Conservation (phyloP, 108 stramenopile species). For the Hondaea fermentalgiana region DNA sequence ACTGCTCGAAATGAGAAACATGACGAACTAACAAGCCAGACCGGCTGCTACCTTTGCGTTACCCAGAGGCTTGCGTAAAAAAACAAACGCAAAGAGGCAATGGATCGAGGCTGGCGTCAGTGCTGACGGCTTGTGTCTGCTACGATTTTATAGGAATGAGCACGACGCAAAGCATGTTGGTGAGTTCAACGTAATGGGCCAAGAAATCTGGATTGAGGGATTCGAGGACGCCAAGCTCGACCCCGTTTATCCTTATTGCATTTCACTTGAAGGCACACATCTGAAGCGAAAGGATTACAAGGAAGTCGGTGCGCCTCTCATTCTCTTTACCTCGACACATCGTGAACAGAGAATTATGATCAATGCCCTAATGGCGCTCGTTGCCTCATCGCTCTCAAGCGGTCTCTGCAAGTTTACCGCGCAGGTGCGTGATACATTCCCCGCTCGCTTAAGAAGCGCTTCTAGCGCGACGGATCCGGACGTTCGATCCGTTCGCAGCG, state of each 20-base stretch:
- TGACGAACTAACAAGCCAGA: background rate
- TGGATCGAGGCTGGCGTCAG: background rate
- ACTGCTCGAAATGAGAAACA: too few relatives aligned
- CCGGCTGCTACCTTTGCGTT: background rate
- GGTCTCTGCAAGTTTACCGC: background rate
- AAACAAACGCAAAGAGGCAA: background rate
- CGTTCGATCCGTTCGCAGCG: background rate
- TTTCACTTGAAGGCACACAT: background rate
- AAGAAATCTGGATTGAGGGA: background rate
- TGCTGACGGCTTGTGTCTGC: background rate
- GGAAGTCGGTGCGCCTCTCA: background rate
- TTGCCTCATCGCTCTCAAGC: background rate
- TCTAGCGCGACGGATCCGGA: background rate
- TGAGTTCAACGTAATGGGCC: background rate
- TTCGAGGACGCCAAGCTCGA: background rate
- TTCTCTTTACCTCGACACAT: background rate
- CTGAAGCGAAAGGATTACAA: background rate
- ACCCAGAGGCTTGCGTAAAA: background rate
- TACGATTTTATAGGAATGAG: background rate
- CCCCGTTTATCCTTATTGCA: background rate
- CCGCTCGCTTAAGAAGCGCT: background rate
- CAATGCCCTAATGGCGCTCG: background rate
- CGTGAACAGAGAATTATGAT: background rate
- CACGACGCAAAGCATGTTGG: background rate
- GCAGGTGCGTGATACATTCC: background rate